These are phyloP conservation scores for Cladosporium sp. DNA, from an alignment of 2,329 filamentous ascomycete species.

Conservation along the genomic window DNA sequence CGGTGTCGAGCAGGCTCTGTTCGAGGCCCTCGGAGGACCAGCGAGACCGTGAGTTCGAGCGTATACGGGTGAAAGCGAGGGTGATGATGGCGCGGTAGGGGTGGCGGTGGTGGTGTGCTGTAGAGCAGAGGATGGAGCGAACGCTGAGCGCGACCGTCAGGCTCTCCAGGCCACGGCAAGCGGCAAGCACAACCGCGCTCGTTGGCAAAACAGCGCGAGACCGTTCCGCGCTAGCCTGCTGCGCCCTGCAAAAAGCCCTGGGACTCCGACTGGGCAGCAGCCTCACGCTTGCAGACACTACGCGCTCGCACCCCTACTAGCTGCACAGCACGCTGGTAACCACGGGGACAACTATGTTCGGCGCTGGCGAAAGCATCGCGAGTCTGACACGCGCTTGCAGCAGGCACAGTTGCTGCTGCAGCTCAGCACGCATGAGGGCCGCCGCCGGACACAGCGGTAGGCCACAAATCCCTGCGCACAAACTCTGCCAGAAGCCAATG, in stretches of 20 bases:
- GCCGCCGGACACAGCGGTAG: not conserved
- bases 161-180: not conserved
- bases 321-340: not conserved
- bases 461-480: conserved; percentile 10
- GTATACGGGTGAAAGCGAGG: not conserved
- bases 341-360: not conserved
- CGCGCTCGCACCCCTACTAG: not conserved
- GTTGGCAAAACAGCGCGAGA: not conserved
- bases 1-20: not conserved
- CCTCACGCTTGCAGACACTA: not conserved
- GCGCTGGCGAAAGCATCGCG: not conserved
- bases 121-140: conserved; percentile 7
- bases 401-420: not conserved
- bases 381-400: not conserved
- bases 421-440: not conserved
- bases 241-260: conserved; percentile 1
- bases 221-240: conserved; percentile 1
- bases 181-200: conserved; percentile 2
- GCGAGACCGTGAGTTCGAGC: not conserved
- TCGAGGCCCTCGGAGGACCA: not conserved
- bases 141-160: conserved; percentile 3
- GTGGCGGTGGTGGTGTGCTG: conserved; percentile 7
- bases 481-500: not conserved
- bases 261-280: not conserved
- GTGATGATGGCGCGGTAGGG: not conserved